A percentile compares a stretch with the other conserved stretches of the same genome.
Evolutionary conservation across 306 rosid genomes (phyloP).

Genomic region (Fragaria nilgerrensis): DNA sequence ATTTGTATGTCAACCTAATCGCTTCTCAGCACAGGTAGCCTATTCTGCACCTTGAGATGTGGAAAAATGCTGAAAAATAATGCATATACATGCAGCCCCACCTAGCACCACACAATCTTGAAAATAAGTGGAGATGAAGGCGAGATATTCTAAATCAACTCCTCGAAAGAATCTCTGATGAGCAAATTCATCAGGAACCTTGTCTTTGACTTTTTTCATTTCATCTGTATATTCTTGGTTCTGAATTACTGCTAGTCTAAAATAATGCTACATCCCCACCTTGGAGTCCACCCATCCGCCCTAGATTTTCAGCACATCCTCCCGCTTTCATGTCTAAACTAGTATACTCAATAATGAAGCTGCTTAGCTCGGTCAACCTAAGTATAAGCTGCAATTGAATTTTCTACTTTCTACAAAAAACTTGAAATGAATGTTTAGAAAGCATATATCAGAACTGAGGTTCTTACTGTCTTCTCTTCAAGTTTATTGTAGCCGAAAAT

Average conservation of each 20-base stretch:
- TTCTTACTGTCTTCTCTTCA: constrained; percentile 72
- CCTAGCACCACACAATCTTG: neutral
- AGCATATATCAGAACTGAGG: neutral
- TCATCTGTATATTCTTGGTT: neutral
- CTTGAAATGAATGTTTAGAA: neutral
- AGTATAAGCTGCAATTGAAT: neutral
- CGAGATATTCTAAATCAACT: neutral
- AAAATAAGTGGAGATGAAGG: neutral
- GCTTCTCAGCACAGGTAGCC: neutral
- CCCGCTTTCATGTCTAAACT: neutral
- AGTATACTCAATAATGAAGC: neutral
- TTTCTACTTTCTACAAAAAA: neutral
- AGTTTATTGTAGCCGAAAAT: constrained; percentile 80
- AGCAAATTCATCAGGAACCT: neutral
- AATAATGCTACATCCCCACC: neutral
- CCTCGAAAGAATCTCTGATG: neutral
- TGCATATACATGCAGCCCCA: neutral
- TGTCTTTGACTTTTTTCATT: neutral
- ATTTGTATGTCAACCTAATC: neutral
- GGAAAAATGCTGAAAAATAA: neutral
- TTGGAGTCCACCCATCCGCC: neutral
- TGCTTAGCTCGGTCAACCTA: neutral
- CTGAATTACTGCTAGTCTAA: neutral
- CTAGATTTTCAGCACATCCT: neutral
- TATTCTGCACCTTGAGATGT: neutral